A percentile compares a stretch with the other conserved stretches of the same genome.
phyloP scores from a whole-genome alignment of 257 asterid genomes.

The Cynanchum wilfordii region DNA sequence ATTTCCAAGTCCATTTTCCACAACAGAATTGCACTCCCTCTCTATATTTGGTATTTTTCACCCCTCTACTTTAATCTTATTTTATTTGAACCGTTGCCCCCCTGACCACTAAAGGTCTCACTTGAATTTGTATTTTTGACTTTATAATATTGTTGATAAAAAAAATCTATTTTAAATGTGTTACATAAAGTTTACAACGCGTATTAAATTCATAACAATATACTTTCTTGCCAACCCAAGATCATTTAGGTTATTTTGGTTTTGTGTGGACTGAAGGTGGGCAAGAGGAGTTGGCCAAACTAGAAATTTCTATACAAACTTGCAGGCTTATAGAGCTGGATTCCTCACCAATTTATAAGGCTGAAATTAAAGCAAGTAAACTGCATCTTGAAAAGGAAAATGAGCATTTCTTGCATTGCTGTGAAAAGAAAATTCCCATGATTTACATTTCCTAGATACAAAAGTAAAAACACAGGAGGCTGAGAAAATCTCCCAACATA shows the following conservation, averaged over 20 bases:
- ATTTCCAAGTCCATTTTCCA: neutral
- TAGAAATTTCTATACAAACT: neutral
- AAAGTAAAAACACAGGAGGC: neutral
- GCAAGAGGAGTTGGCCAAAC: too few relatives aligned
- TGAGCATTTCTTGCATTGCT: neutral
- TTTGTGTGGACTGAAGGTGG: too few relatives aligned
- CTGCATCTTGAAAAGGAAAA: neutral
- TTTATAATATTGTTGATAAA: too few relatives aligned
- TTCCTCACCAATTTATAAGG: neutral
- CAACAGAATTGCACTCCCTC: neutral
- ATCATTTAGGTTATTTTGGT: too few relatives aligned
- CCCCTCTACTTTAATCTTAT: neutral
- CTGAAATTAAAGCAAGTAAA: neutral
- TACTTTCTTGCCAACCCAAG: too few relatives aligned
- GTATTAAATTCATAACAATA: too few relatives aligned
- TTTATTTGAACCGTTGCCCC: too few relatives aligned
- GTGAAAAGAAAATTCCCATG: neutral
- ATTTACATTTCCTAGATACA: slow-evolving; percentile 1
- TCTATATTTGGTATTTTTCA: neutral
- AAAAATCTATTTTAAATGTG: too few relatives aligned
- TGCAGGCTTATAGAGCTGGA: neutral
- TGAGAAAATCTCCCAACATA: neutral
- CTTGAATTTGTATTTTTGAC: too few relatives aligned
- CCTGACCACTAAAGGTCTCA: too few relatives aligned
- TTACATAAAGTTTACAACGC: too few relatives aligned